Conservation (phyloP, 345 rosid genomes). For the Raphanus sativus region DNA sequence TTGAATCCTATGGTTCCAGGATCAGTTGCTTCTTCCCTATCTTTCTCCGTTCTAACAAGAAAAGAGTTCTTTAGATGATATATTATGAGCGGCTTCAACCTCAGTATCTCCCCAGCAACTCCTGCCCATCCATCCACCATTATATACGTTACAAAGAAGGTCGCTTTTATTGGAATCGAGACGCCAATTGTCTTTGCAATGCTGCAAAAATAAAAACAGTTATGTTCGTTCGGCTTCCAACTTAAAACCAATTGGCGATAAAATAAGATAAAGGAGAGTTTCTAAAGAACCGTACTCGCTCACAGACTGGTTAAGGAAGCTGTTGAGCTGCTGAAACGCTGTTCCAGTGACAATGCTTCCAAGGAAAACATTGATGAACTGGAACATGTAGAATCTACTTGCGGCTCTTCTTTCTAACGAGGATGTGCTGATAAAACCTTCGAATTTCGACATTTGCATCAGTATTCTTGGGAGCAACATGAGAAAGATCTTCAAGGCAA, state of each 20-base stretch:
- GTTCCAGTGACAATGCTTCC: constrained; percentile 95
- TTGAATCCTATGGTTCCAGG: constrained; percentile 93
- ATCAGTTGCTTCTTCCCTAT: constrained; percentile 95
- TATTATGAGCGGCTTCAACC: constrained; percentile 78
- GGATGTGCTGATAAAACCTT: constrained; percentile 77
- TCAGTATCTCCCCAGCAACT: constrained; percentile 87
- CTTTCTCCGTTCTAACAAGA: constrained; percentile 85
- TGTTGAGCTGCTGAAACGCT: constrained; percentile 88
- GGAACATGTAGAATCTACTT: constrained; percentile 73
- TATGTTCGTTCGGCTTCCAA: not conserved
- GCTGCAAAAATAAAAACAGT: constrained; percentile 38
- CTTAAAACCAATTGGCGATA: not conserved
- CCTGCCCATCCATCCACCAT: constrained; percentile 99
- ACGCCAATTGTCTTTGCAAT: constrained; percentile 85
- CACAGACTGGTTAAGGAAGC: constrained; percentile 82
- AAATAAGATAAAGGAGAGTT: not conserved
- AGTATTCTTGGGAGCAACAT: constrained; percentile 81
- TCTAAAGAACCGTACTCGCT: constrained; percentile 64
- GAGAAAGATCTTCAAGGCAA: constrained; percentile 87
- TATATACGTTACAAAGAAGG: constrained; percentile 91
- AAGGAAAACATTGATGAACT: constrained; percentile 86
- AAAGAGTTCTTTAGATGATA: constrained; percentile 81
- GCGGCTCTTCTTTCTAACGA: constrained; percentile 88
- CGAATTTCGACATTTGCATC: constrained; percentile 95
- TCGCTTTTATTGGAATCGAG: constrained; percentile 95